Evolutionary conservation across 1,139 yeast genomes (phyloP).

Genomic region (Sugiyamaella novakii): DNA sequence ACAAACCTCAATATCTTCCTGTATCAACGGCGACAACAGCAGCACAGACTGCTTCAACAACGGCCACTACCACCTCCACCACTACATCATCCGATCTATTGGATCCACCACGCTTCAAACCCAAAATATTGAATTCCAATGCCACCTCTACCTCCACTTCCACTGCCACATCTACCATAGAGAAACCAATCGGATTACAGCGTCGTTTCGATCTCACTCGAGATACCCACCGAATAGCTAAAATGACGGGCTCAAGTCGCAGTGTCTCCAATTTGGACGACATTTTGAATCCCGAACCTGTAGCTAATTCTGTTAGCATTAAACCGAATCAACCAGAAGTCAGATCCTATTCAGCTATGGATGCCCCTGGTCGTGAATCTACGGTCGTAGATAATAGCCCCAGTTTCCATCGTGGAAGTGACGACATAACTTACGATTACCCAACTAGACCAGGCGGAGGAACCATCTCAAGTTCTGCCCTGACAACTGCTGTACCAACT

Average conservation of each 20-base stretch:
- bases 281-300: slow-evolving; percentile 9
- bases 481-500: too few relatives aligned
- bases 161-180: not conserved
- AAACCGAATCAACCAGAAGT: not conserved
- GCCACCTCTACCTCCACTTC: not conserved
- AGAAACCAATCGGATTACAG: not conserved
- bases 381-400: too few relatives aligned
- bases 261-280: slow-evolving; percentile 15
- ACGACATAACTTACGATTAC: slow-evolving; percentile 1
- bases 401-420: not conserved
- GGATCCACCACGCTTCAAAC: too few relatives aligned
- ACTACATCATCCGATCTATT: too few relatives aligned
- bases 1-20: slow-evolving; percentile 16
- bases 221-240: slow-evolving; percentile 18
- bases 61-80: not conserved
- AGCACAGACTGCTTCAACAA: too few relatives aligned
- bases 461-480: too few relatives aligned
- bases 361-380: slow-evolving; percentile 2
- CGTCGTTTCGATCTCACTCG: slow-evolving; percentile 17
- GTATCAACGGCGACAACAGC: too few relatives aligned
- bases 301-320: not conserved
- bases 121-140: too few relatives aligned
- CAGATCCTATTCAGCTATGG: slow-evolving; percentile 8
- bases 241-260: slow-evolving; percentile 17
- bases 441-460: slow-evolving; percentile 4